These are phyloP conservation scores for Solanum boliviense DNA, from an alignment of 257 asterid species.

Conservation along the genomic window DNA sequence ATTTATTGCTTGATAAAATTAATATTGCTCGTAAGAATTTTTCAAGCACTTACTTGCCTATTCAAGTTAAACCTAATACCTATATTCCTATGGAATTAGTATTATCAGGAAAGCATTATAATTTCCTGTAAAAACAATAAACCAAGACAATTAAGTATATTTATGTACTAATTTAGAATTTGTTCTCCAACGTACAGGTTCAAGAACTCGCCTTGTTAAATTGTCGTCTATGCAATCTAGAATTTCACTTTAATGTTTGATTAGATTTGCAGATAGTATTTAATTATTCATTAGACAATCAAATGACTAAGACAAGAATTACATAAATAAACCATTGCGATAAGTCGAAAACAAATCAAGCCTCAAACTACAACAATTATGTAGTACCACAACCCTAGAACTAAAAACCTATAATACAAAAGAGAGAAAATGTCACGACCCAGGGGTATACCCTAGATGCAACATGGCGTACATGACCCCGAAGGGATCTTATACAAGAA, in stretches of 20 bases:
- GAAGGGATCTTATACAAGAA: too few relatives aligned
- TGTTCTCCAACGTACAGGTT: background rate
- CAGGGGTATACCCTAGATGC: too few relatives aligned
- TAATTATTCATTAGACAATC: background rate
- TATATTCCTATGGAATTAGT: background rate
- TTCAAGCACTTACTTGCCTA: background rate
- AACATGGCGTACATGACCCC: too few relatives aligned
- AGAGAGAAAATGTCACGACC: too few relatives aligned
- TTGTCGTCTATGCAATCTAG: background rate
- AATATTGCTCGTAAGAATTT: background rate
- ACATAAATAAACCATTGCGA: background rate
- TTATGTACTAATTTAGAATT: background rate
- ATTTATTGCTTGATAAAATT: background rate
- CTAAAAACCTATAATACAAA: background rate
- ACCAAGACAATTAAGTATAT: background rate
- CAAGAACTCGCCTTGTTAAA: background rate
- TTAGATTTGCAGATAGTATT: background rate
- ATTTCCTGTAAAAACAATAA: background rate
- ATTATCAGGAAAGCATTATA: background rate
- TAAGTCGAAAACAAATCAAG: background rate
- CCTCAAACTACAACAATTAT: background rate
- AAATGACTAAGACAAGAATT: background rate
- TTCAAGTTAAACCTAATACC: background rate
- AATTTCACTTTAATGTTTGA: background rate
- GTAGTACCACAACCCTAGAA: background rate